Base-by-base conservation (phyloP, 106 monocot genomes). In the Dioscorea zingiberensis region DNA sequence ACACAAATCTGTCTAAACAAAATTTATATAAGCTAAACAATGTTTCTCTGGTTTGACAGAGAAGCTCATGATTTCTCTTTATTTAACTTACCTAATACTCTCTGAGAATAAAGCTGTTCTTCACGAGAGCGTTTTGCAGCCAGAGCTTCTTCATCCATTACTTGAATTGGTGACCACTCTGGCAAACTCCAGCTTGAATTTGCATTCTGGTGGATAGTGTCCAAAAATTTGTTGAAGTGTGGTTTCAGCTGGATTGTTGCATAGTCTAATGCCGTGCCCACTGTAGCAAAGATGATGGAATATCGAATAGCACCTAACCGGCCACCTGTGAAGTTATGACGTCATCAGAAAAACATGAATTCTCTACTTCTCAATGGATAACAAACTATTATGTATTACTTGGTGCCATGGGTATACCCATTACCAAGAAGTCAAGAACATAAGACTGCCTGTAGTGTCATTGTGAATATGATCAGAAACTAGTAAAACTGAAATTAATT, bases 111-210 rank as follows among this genome's bases (percentile, higher is more conserved):
- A 58, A 82, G 55, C 29, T 84, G 63, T 47, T 89, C 68, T 61
- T 97, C 92, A 11, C 84, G 75, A 55, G 83, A 91, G 27, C 65
- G 76, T 72, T 97, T 97, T 19, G 78, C 81, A 14, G 88, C 97
- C 30, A 97, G 74, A 79, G 88, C 88, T 64, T 97, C 88, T 56
- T 97, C 88, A 30, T 97, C 91, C 22, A 97, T 71, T 46, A 98
- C 69, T 64, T 88, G 83, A 51, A 97, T 91, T 7, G 97, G 91
- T 18, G 84, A 97, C 91, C 97, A 97, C 64, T 97, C 88, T 0
- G 90, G 90, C 66, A 78, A 46, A 17, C 19, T 72, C 66, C 78
- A 76, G 30, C 32, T 21, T 48, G 46, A 53, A 2, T 73, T 72
- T 7, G 54, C 80, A 64, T 60, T 60, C 26, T n/a, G 0, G 1